Conservation (phyloP, 331 rosid genomes). For the Pyracantha coccinea region DNA sequence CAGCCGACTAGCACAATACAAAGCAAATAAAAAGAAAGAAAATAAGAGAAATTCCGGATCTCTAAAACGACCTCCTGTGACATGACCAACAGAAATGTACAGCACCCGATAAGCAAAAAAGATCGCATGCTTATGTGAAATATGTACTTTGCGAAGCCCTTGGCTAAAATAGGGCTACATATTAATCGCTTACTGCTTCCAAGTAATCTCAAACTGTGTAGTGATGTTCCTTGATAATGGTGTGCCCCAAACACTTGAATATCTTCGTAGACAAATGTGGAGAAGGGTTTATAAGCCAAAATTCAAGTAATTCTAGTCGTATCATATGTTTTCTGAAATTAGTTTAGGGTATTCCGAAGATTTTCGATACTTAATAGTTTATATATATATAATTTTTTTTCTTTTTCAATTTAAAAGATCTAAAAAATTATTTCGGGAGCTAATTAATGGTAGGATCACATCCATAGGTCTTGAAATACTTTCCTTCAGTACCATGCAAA, state of each 20-base stretch:
- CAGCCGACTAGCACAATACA: not conserved
- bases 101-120: not conserved
- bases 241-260: constrained; percentile 58
- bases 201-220: constrained; percentile 52
- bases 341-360: no score
- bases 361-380: no score
- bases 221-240: constrained; percentile 64
- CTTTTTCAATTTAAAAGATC: no score
- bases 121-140: no score
- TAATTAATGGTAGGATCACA: no score
- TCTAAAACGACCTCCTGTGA: constrained; percentile 60
- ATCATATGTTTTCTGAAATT: no score
- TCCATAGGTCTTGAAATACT: no score
- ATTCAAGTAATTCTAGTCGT: no score
- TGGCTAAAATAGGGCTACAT: not conserved
- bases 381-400: no score
- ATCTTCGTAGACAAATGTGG: constrained; percentile 33
- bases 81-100: not conserved
- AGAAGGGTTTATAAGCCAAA: constrained; percentile 23
- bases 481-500: no score
- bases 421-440: no score
- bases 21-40: not conserved
- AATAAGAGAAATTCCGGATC: constrained; percentile 4
- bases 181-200: constrained; percentile 52
- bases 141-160: not conserved